phyloP scores from a whole-genome alignment of 768 basidiomycete genomes.

The Boletus vinaceobasis region DNA sequence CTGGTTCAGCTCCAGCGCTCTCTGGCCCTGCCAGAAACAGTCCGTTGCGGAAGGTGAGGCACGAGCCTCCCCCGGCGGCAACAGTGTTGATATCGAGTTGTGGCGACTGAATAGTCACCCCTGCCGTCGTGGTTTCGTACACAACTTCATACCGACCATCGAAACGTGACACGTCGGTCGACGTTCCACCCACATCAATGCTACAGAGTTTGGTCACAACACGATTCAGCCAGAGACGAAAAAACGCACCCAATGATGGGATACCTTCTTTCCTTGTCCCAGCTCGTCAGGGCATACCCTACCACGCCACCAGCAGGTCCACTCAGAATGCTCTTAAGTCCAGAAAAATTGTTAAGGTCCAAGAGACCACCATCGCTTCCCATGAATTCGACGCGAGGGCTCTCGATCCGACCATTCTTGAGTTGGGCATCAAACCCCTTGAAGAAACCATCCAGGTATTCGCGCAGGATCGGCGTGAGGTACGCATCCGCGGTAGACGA shows the following conservation, averaged over 20 bases:
- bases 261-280: constrained; percentile 65
- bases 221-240: neutral
- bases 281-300: constrained; percentile 86
- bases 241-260: constrained; percentile 79
- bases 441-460: constrained; percentile 92
- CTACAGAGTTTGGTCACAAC: constrained; percentile 35
- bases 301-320: constrained; percentile 96
- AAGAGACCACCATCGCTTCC: constrained; percentile 86
- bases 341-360: constrained; percentile 81
- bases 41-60: constrained; percentile 85
- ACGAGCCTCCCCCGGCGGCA: constrained; percentile 91
- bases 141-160: constrained; percentile 89
- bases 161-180: constrained; percentile 92
- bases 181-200: constrained; percentile 92
- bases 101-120: constrained; percentile 87
- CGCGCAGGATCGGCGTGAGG: constrained; percentile 80
- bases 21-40: constrained; percentile 90
- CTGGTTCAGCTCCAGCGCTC: constrained; percentile 91
- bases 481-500: constrained; percentile 95
- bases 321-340: constrained; percentile 88
- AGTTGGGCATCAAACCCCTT: constrained; percentile 78
- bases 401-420: constrained; percentile 52
- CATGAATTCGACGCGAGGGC: constrained; percentile 91
- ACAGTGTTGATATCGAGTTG: constrained; percentile 96
- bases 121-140: constrained; percentile 94